Conservation (phyloP, 176 grass and related monocot genomes). For the Bonia amplexicaulis region DNA sequence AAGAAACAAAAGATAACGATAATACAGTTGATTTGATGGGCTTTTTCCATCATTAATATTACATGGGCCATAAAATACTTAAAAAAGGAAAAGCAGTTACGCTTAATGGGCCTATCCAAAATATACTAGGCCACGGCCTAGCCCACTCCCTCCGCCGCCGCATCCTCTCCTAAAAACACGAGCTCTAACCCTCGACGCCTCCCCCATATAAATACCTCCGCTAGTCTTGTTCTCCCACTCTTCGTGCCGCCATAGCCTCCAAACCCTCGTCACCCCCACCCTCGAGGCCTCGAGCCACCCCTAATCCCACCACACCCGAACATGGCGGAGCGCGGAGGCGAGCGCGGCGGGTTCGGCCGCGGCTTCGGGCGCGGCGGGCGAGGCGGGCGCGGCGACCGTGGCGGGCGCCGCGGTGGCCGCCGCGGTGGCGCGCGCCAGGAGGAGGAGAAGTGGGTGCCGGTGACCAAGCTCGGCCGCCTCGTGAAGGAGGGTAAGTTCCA, state of each 20-base stretch:
- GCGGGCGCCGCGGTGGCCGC: conserved; percentile 35
- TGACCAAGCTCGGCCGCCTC: conserved; percentile 82
- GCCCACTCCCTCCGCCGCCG: not conserved
- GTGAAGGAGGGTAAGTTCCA: conserved; percentile 51
- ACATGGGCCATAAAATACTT: too few relatives aligned
- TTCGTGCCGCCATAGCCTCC: conserved; percentile 27
- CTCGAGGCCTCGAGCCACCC: not conserved
- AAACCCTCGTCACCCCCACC: not conserved
- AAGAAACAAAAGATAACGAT: too few relatives aligned
- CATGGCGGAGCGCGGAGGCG: conserved; percentile 61
- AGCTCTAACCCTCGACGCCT: not conserved
- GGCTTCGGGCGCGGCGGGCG: conserved; percentile 42
- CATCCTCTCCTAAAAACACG: conserved; percentile 26
- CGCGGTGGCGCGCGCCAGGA: conserved; percentile 50
- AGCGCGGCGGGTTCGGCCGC: conserved; percentile 47
- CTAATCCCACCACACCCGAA: not conserved
- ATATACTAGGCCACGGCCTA: not conserved
- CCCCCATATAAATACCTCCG: conserved; percentile 18
- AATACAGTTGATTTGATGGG: too few relatives aligned
- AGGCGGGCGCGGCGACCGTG: conserved; percentile 22
- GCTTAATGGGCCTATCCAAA: not conserved
- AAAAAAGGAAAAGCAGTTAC: not conserved
- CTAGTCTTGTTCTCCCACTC: not conserved
- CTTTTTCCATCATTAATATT: too few relatives aligned
- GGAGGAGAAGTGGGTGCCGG: conserved; percentile 94